These are phyloP conservation scores for Saccharomycopsis oosterbeekiorum DNA, from an alignment of 805 yeast genomes.

Conservation along the genomic window DNA sequence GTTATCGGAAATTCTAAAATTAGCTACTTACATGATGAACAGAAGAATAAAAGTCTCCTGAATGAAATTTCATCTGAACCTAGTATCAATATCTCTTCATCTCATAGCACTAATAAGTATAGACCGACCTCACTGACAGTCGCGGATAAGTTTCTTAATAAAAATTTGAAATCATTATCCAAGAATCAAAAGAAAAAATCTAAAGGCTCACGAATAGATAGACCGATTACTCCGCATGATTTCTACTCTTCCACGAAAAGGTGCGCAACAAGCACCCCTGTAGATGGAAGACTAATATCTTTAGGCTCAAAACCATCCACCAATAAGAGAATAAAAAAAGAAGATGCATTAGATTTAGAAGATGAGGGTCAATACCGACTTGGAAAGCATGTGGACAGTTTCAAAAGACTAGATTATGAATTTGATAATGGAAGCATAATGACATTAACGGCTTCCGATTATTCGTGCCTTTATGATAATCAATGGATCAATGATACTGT, in stretches of 20 bases:
- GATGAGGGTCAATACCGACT: slow-evolving; percentile 1
- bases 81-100: not conserved
- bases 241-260: not conserved
- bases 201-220: not conserved
- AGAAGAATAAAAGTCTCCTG: not conserved
- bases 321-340: not conserved
- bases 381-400: slow-evolving; percentile 7
- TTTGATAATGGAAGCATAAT: slow-evolving; percentile 48
- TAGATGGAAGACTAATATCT: not conserved
- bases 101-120: not conserved
- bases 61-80: not conserved
- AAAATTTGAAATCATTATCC: not conserved
- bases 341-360: not conserved
- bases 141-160: not conserved
- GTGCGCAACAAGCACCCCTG: not conserved
- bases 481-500: slow-evolving; percentile 88
- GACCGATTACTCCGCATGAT: not conserved
- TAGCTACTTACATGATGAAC: not conserved
- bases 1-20: not conserved
- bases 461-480: slow-evolving; percentile 64
- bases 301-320: not conserved
- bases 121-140: not conserved
- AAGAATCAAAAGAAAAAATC: not conserved
- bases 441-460: slow-evolving; percentile 58
- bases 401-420: slow-evolving; percentile 36